phyloP scores from a whole-genome alignment of 2,329 filamentous ascomycete species.

The Pseudopyricularia cyperi region DNA sequence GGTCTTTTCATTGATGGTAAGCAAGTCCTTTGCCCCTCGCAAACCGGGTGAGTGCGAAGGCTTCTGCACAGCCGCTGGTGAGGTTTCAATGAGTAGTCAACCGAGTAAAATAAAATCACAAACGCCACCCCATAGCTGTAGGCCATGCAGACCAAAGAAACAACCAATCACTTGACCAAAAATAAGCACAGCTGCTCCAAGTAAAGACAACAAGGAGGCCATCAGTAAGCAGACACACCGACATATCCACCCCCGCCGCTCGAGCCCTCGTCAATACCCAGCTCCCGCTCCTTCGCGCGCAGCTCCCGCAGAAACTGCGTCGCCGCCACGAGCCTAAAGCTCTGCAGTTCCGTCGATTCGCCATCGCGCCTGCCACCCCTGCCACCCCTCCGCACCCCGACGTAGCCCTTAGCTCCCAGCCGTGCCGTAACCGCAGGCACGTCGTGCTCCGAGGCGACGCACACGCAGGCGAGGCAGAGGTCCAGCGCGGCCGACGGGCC shows the following conservation, averaged over 20 bases:
- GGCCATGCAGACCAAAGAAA: too few relatives aligned
- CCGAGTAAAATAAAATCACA: too few relatives aligned
- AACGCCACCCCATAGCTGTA: too few relatives aligned
- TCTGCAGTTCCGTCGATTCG: slow-evolving; percentile 10
- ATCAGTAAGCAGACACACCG: not conserved
- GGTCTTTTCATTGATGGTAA: too few relatives aligned
- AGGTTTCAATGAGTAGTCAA: too few relatives aligned
- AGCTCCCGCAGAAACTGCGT: slow-evolving; percentile 17
- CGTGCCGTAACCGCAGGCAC: not conserved
- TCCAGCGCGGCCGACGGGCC: slow-evolving; percentile 10
- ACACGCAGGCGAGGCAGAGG: slow-evolving; percentile 17
- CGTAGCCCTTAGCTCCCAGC: not conserved
- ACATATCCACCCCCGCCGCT: not conserved
- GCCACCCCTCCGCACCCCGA: not conserved
- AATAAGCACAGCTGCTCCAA: not conserved
- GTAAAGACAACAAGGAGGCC: not conserved
- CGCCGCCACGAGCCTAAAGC: slow-evolving; percentile 18
- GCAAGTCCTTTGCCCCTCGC: too few relatives aligned
- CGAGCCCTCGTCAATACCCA: slow-evolving; percentile 3
- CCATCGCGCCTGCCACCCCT: not conserved
- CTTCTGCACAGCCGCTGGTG: too few relatives aligned
- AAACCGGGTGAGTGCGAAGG: too few relatives aligned
- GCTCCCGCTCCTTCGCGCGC: not conserved
- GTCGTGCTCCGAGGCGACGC: slow-evolving; percentile 7
- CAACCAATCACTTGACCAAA: not conserved